These are phyloP conservation scores for Marsdenia floribunda DNA, from an alignment of 257 asterid species.

Conservation along the genomic window DNA sequence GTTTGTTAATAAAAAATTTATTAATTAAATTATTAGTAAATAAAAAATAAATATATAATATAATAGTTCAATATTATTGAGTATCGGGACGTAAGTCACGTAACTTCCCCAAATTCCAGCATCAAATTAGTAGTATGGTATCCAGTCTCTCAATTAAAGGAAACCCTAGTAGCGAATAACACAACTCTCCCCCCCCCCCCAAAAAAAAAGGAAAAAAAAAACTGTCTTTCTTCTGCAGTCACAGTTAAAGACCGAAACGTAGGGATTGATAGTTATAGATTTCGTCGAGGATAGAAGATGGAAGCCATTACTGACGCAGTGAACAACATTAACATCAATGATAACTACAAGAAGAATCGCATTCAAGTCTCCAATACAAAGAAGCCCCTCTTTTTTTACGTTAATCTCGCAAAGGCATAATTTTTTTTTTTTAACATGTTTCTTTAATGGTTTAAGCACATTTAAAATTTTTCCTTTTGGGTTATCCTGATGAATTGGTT, in stretches of 20 bases:
- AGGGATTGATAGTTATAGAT: no score
- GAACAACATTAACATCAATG: constrained; percentile 41
- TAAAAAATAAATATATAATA: no score
- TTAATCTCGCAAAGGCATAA: constrained; percentile 69
- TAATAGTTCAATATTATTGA: no score
- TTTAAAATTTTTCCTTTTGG: constrained; percentile 7
- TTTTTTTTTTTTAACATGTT: neutral
- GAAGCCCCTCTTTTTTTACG: constrained; percentile 78
- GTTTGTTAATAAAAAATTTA: no score
- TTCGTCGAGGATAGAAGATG: constrained; percentile 26
- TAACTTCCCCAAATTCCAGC: neutral
- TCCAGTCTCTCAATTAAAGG: no score
- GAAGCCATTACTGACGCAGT: constrained; percentile 58
- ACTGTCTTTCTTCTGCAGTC: neutral
- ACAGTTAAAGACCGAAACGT: no score
- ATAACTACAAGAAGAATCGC: constrained; percentile 61
- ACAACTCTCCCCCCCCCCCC: no score
- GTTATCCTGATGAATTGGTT: neutral
- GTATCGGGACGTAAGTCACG: neutral
- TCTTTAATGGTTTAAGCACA: neutral
- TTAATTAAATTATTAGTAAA: no score
- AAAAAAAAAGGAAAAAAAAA: no score
- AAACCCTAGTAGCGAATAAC: no score
- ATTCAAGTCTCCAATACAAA: constrained; percentile 79
- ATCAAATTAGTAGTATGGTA: no score